Conservation (phyloP, 495 filamentous ascomycete genomes). For the Tuber melanosporum region DNA sequence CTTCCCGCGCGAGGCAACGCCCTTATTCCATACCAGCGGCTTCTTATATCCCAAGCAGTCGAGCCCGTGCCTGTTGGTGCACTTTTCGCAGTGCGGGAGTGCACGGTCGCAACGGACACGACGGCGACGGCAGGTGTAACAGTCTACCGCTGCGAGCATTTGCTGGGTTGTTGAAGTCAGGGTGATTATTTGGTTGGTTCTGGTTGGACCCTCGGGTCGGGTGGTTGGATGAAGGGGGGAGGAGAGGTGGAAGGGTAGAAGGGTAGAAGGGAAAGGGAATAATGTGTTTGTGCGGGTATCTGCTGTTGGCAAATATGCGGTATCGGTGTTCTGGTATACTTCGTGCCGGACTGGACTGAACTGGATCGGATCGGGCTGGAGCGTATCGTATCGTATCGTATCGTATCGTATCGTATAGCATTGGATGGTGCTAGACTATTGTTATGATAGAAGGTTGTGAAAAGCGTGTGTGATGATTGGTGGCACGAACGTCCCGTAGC, state of each 20-base stretch:
- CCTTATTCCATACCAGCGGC: conserved; percentile 44
- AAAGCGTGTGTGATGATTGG: neutral
- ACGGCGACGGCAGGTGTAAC: conserved; percentile 44
- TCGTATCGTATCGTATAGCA: neutral
- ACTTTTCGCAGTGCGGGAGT: conserved; percentile 44
- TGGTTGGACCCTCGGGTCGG: neutral
- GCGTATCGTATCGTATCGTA: neutral
- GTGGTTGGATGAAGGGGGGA: neutral
- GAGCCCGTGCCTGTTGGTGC: conserved; percentile 33
- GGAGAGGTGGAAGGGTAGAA: neutral
- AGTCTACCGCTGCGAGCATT: conserved; percentile 31
- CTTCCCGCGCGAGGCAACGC: conserved; percentile 45
- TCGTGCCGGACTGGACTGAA: neutral
- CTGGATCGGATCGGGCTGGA: too few relatives aligned
- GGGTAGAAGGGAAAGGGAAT: neutral
- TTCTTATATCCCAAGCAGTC: conserved; percentile 46
- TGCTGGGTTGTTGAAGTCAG: neutral
- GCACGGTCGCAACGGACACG: conserved; percentile 45
- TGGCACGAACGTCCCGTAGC: neutral
- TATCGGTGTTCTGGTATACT: neutral
- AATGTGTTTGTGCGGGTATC: neutral
- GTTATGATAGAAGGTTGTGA: neutral
- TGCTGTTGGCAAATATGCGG: neutral
- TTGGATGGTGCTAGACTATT: neutral
- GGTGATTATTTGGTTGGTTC: neutral